Base-by-base conservation (phyloP, 2,329 filamentous ascomycete species). In the Mariannaea elegans region DNA sequence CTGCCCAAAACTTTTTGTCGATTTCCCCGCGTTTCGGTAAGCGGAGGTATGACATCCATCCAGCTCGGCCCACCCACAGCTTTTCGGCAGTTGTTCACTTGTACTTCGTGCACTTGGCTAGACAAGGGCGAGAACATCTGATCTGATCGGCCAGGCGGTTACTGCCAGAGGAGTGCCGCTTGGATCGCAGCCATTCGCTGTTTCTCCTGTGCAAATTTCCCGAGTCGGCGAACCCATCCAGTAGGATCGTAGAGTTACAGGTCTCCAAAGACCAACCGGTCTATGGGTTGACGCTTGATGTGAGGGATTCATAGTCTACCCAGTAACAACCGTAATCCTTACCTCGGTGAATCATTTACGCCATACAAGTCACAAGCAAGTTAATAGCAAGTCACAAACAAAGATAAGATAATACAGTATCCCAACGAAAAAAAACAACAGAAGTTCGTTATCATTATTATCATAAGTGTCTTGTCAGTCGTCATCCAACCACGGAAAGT, bases 391-490 rank as follows among this genome's bases (percentile, higher is more conserved):
- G 19, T 34, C 44, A 34, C 41, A 47, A 34, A 24, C 34, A 52
- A 42, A 36, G 32, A 27, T 19, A 21, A 14, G 21, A 29, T 13
- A 53, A 16, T 16, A 8, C 32, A 42, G 21, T 27, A 52, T 55
- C 57, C 42, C 38, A 57, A 45, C 39, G 32, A 41, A 42, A 61
- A 23, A 51, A 56, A 66, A 39, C 23, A 63, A 60, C 24, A 9
- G 9, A 59, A 53, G 47, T 45, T 69, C 65, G 49, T 70, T 56
- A 69, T 70, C 68, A 66, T 70, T 70, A 66, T 69, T 27, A 57
- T 70, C 67, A 65, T 70, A 56, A 27, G 57, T 63, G 47, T 62
- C 66, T 68, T 64, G 53, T 69, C 68, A 66, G 24, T 69, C 57
- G 63, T 66, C 56, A 61, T 62, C 59, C 58, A 54, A 51, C 48